Conservation (phyloP, 2,329 filamentous ascomycete genomes). For the Penicillium sp. region DNA sequence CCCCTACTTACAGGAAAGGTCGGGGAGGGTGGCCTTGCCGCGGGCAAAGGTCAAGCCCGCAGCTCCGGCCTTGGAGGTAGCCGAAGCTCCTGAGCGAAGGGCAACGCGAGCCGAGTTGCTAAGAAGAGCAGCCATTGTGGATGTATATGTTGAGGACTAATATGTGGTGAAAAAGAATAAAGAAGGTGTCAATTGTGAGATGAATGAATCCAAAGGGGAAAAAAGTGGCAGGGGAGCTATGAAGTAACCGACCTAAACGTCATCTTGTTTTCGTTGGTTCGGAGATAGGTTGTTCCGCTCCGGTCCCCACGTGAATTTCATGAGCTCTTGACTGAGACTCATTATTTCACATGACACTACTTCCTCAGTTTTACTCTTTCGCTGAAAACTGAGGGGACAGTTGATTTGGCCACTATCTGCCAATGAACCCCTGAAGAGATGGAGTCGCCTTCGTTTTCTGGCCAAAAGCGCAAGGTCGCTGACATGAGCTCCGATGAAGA, state of each 20-base stretch:
- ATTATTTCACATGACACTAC: background rate
- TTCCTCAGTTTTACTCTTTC: background rate
- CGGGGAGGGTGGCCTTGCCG: conserved; percentile 88
- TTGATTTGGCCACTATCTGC: background rate
- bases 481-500: conserved; percentile 41
- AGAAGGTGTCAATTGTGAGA: conserved; percentile 7
- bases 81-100: conserved; percentile 62
- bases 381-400: background rate
- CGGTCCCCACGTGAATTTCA: conserved; percentile 22
- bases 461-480: conserved; percentile 41
- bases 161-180: background rate
- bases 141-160: conserved; percentile 2
- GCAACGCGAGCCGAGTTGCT: conserved; percentile 69
- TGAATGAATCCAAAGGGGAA: conserved; percentile 4
- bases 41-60: conserved; percentile 74
- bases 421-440: conserved; percentile 18
- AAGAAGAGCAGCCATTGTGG: conserved; percentile 71
- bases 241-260: conserved; percentile 26
- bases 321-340: conserved; percentile 4
- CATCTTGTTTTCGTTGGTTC: conserved; percentile 24
- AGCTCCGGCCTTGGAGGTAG: conserved; percentile 56
- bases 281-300: conserved; percentile 13
- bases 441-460: conserved; percentile 33
- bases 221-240: conserved; percentile 15
- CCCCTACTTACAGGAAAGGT: conserved; percentile 67